Evolutionary conservation across 768 basidiomycete species (phyloP).

Genomic region (Panaeolus cyanescens): DNA sequence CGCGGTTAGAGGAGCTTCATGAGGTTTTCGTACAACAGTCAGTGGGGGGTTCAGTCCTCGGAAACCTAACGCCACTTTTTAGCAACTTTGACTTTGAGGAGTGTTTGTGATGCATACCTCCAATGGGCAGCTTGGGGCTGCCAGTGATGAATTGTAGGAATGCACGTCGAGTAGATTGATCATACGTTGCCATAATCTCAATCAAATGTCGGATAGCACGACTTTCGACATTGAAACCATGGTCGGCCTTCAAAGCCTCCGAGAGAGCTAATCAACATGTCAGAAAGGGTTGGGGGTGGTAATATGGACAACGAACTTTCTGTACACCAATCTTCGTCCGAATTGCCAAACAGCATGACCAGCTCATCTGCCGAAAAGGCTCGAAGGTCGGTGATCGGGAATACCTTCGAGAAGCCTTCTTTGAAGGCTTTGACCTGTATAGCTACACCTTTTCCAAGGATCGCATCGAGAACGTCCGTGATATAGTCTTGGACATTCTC

Average conservation of each 20-base stretch:
- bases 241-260: slow-evolving; percentile 94
- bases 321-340: slow-evolving; percentile 95
- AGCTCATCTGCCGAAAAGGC: slow-evolving; percentile 95
- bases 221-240: slow-evolving; percentile 96
- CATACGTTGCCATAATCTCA: slow-evolving; percentile 84
- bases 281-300: slow-evolving; percentile 12
- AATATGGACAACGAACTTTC: slow-evolving; percentile 66
- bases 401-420: slow-evolving; percentile 95
- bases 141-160: slow-evolving; percentile 98
- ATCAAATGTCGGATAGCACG: slow-evolving; percentile 86
- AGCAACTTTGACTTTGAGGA: not conserved
- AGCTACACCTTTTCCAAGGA: slow-evolving; percentile 78
- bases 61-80: slow-evolving; percentile 62
- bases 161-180: slow-evolving; percentile 71
- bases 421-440: slow-evolving; percentile 89
- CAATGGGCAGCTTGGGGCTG: slow-evolving; percentile 94
- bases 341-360: slow-evolving; percentile 94
- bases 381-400: slow-evolving; percentile 87
- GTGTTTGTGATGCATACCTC: slow-evolving; percentile 58
- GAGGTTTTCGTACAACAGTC: slow-evolving; percentile 96
- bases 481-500: slow-evolving; percentile 92
- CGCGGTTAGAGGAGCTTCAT: slow-evolving; percentile 86
- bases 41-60: slow-evolving; percentile 90
- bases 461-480: slow-evolving; percentile 81
- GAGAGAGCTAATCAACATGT: slow-evolving; percentile 61